Evolutionary conservation across 441 rosid species (phyloP).

Genomic region (Adansonia rubrostipa): DNA sequence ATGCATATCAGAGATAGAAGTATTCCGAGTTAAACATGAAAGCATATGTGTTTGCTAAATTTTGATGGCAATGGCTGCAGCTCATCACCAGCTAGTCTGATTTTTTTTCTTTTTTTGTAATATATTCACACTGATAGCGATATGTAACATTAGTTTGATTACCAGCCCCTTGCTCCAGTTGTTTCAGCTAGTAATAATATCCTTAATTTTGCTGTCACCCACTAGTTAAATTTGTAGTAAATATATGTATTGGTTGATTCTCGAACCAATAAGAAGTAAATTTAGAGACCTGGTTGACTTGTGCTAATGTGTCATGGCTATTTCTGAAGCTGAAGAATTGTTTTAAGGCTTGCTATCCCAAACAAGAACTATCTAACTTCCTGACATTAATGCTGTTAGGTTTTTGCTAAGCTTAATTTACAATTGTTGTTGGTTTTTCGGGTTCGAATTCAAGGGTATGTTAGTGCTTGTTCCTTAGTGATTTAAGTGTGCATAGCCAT

Average conservation of each 20-base stretch:
- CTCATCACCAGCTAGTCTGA: neutral
- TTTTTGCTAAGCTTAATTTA: neutral
- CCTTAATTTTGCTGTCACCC: too few species aligned
- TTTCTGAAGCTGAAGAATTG: neutral
- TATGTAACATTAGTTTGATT: too few species aligned
- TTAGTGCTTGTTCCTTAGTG: neutral
- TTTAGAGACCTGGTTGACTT: neutral
- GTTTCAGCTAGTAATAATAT: too few species aligned
- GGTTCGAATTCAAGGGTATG: too few species aligned
- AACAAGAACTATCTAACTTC: neutral
- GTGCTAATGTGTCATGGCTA: neutral
- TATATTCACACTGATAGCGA: too few species aligned
- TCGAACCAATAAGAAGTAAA: neutral
- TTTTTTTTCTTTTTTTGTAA: too few species aligned
- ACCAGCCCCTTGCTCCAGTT: too few species aligned
- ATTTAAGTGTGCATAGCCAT: neutral
- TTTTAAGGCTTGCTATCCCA: neutral
- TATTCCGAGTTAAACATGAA: slow-evolving; percentile 20
- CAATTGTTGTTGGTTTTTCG: neutral
- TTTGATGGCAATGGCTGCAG: slow-evolving; percentile 24
- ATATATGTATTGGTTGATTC: neutral
- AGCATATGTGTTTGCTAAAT: slow-evolving; percentile 10
- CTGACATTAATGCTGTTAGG: slow-evolving; percentile 9
- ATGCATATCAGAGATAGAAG: neutral
- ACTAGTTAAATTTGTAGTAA: neutral